phyloP scores from a whole-genome alignment of 2,329 filamentous ascomycete genomes.

The Xylariaceae sp. region DNA sequence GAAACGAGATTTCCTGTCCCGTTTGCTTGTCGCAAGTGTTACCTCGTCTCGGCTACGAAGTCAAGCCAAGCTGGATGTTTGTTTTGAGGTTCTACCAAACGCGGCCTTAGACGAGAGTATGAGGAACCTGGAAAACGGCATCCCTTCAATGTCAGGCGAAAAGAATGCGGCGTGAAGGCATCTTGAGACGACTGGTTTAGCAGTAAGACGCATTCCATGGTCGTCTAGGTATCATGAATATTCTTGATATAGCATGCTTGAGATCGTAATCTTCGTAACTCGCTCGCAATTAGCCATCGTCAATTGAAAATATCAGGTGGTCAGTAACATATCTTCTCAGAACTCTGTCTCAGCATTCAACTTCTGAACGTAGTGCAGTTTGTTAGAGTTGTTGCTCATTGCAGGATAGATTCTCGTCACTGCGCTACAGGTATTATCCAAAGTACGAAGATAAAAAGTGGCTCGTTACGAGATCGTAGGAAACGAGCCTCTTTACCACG shows the following conservation, averaged over 20 bases:
- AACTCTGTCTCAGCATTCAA: neutral
- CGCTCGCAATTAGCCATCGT: too few species aligned
- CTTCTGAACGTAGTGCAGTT: neutral
- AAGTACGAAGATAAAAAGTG: neutral
- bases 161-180: neutral
- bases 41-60: neutral
- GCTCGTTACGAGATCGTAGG: neutral
- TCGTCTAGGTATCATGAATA: neutral
- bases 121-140: neutral
- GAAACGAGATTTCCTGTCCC: neutral
- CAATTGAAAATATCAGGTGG: neutral
- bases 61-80: neutral
- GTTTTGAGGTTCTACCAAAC: neutral
- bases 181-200: neutral
- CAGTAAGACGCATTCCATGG: neutral
- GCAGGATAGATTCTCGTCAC: neutral
- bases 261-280: neutral
- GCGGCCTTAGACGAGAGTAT: neutral
- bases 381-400: neutral
- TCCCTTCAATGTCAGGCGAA: neutral
- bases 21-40: neutral
- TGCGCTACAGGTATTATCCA: neutral
- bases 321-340: neutral
- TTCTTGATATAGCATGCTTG: neutral
- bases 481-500: neutral